phyloP scores from a whole-genome alignment of 2,329 filamentous ascomycete genomes.

The Penicillium olsonii region DNA sequence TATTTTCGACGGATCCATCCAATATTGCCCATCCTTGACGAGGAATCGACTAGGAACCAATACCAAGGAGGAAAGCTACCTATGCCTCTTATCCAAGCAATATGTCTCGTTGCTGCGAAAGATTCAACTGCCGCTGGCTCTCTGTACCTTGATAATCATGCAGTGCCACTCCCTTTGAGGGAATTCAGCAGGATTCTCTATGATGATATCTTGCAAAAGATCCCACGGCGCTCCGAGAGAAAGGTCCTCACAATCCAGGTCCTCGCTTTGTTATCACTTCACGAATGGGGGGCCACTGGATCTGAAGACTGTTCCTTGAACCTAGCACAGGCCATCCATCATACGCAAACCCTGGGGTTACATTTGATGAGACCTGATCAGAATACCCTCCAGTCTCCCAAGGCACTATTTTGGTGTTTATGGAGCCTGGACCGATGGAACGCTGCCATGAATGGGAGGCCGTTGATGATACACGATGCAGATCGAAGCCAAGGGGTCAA shows the following conservation, averaged over 20 bases:
- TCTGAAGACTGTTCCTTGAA: constrained; percentile 34
- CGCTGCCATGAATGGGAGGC: constrained; percentile 24
- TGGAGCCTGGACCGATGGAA: constrained; percentile 28
- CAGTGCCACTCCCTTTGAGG: not conserved
- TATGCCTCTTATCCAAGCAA: constrained; percentile 22
- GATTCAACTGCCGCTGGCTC: constrained; percentile 25
- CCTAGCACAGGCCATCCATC: constrained; percentile 34
- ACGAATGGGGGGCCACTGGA: constrained; percentile 32
- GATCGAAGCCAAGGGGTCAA: constrained; percentile 16
- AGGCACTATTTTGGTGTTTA: constrained; percentile 23
- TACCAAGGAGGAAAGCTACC: constrained; percentile 23
- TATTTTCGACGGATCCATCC: constrained; percentile 35
- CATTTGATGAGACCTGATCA: constrained; percentile 21
- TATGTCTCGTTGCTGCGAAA: constrained; percentile 32
- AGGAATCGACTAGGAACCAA: constrained; percentile 22
- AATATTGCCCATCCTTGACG: constrained; percentile 32
- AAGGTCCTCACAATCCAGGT: constrained; percentile 32
- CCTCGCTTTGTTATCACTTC: constrained; percentile 33
- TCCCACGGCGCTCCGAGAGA: constrained; percentile 23
- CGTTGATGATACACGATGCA: constrained; percentile 22
- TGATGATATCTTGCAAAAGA: constrained; percentile 26
- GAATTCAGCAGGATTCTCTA: constrained; percentile 17
- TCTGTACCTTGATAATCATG: constrained; percentile 20
- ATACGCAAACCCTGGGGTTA: constrained; percentile 33
- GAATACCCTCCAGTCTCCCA: not conserved